Evolutionary conservation across 2,329 filamentous ascomycete species (phyloP).

Genomic region (Colletotrichum sp.): DNA sequence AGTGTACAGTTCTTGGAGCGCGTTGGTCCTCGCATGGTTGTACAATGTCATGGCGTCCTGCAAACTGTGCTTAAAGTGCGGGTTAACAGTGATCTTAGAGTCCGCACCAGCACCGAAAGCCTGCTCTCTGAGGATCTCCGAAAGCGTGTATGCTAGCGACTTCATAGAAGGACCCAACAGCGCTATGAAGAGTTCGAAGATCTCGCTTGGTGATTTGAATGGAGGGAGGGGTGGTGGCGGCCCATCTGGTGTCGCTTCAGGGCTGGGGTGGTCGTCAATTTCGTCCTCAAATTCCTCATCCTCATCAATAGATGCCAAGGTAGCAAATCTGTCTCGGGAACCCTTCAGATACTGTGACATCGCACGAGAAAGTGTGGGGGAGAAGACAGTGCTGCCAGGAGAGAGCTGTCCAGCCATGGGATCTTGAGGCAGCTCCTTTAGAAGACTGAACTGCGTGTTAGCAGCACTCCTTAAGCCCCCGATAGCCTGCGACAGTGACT

Average conservation of each 20-base stretch:
- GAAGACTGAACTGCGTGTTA: constrained; percentile 83
- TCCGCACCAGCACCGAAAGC: constrained; percentile 76
- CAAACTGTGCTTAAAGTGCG: constrained; percentile 81
- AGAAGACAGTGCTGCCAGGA: constrained; percentile 31
- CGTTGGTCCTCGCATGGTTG: constrained; percentile 74
- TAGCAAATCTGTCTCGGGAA: constrained; percentile 47
- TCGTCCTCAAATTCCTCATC: constrained; percentile 51
- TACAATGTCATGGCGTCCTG: constrained; percentile 82
- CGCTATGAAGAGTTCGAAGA: constrained; percentile 89
- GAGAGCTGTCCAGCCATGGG: constrained; percentile 34
- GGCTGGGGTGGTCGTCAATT: constrained; percentile 42
- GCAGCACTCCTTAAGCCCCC: constrained; percentile 91
- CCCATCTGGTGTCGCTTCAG: constrained; percentile 36
- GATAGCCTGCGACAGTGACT: constrained; percentile 85
- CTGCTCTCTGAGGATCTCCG: constrained; percentile 85
- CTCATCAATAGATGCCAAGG: constrained; percentile 68
- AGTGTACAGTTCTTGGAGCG: constrained; percentile 80
- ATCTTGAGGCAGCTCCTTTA: constrained; percentile 64
- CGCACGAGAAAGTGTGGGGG: constrained; percentile 32
- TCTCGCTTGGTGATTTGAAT: constrained; percentile 74
- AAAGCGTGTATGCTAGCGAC: constrained; percentile 89
- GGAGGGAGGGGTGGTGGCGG: constrained; percentile 31
- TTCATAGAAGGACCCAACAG: constrained; percentile 95
- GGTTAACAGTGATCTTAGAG: constrained; percentile 75
- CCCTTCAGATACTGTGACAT: constrained; percentile 40